Evolutionary conservation across 2,329 filamentous ascomycete species (phyloP).

Genomic region (Hansfordia pulvinata): DNA sequence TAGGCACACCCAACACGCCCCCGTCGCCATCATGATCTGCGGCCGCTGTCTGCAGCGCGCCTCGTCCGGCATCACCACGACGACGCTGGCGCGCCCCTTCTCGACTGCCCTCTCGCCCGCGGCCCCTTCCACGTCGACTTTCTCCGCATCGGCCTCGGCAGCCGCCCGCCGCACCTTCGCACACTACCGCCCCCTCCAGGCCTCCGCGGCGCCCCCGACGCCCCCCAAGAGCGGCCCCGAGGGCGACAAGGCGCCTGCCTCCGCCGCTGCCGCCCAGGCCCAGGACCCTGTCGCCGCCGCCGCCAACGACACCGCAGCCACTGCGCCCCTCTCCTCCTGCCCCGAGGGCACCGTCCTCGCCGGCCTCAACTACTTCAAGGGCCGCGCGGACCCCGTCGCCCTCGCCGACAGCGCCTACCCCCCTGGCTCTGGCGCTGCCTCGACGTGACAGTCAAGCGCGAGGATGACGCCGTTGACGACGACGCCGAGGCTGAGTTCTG

Average conservation of each 20-base stretch:
- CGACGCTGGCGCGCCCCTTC: conserved; percentile 3
- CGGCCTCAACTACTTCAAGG: conserved; percentile 69
- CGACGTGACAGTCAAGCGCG: conserved; percentile 42
- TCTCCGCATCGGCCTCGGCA: no score
- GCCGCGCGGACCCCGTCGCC: conserved; percentile 58
- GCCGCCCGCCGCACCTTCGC: conserved; percentile 3
- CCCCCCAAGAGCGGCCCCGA: conserved; percentile 11
- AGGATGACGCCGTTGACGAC: conserved; percentile 30
- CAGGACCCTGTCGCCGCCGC: conserved; percentile 5
- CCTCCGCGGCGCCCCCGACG: conserved; percentile 8
- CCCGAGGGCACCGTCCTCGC: conserved; percentile 55
- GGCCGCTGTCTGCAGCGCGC: conserved; percentile 35
- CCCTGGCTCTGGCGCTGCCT: conserved; percentile 67
- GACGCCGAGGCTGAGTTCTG: conserved; percentile 65
- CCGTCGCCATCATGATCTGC: conserved; percentile 22
- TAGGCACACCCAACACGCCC: no score
- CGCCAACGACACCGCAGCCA: conserved; percentile 7
- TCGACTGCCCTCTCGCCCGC: conserved; percentile 2
- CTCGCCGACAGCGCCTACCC: conserved; percentile 66
- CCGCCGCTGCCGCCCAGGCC: conserved; percentile 11
- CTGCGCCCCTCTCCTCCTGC: conserved; percentile 35
- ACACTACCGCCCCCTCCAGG: conserved; percentile 5
- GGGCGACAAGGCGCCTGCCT: conserved; percentile 17
- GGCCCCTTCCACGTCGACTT: no score
- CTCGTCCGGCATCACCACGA: conserved; percentile 14